Evolutionary conservation across 176 grass and related monocot genomes (phyloP), one percentile per base, ranked within the genome.

Genomic region (Rhynchospora tenuis): DNA sequence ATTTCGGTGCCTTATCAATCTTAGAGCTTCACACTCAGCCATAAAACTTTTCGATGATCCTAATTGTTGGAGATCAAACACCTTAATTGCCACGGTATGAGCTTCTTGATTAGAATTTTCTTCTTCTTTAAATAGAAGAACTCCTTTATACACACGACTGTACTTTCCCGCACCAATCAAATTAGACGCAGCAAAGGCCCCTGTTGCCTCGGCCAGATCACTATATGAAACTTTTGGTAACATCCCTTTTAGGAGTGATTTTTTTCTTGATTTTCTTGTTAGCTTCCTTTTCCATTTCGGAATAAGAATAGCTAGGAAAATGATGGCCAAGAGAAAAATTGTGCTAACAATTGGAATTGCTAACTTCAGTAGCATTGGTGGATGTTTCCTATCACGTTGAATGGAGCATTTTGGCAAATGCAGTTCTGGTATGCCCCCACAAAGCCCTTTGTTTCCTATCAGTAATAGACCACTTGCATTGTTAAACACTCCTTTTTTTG

Each of bases 1-100:
- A 61, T 91, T 94, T 1, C 89, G 33, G 54, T 91, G 92, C 45
- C 84, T 83, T 50, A 88, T 59, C 19, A 6, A 59, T 57, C 83
- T 78, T 12, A 94, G 27, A n/a, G 57, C 92, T 64, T 90, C 81
- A 65, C 89, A 91, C 72, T 91, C 78, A 14, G 65, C 89, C 17
- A 86, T 57, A 31, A 89, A 91, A 73, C 59, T 94, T 81, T 31
- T 85, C 0, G 81, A 84, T 68, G 67, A 86, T 78, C 86, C 26
- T 46, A 20, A 3, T 65, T 86, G 72, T 51, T 87, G 84, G 73
- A 65, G 43, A 33, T 67, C 44, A 50, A 91, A 82, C n/a, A 91
- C 92, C 61, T 94, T 94, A 19, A 94, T 43, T 28, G 89, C 89
- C 33, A 69, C 6, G 70, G 74, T 61, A 48, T 56, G 31, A 16